A percentile compares a stretch with the other conserved stretches of the same genome.
These are phyloP conservation scores for Acanthamoeba triangularis DNA, from an alignment of 208 protist species.

Conservation along the genomic window DNA sequence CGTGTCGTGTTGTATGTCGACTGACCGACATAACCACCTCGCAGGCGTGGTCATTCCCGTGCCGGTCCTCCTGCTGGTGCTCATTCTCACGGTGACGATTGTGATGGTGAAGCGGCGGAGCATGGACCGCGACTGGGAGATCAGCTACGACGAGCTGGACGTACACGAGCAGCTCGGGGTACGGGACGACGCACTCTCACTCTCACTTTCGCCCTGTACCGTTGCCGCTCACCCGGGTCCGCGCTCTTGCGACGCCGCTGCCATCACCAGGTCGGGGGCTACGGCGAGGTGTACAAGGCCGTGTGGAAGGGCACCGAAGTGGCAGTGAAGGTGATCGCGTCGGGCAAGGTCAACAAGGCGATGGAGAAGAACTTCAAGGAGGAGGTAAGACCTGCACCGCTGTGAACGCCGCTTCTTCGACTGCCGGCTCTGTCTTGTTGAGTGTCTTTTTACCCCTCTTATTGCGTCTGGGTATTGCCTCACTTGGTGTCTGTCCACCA, in stretches of 20 bases:
- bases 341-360: neutral
- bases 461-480: neutral
- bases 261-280: neutral
- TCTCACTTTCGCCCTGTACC: no score
- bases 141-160: neutral
- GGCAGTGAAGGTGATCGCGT: slow-evolving; percentile 46
- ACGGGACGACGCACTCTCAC: neutral
- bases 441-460: neutral
- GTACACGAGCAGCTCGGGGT: neutral
- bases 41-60: slow-evolving; percentile 2
- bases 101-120: neutral
- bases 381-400: neutral
- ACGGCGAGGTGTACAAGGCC: slow-evolving; percentile 64
- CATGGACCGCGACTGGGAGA: slow-evolving; percentile 8
- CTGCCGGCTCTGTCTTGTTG: neutral
- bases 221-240: no score
- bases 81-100: neutral
- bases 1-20: no score
- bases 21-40: neutral
- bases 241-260: no score
- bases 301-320: slow-evolving; percentile 52
- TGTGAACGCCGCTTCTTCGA: neutral
- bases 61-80: neutral
- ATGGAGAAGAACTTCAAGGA: slow-evolving; percentile 55
- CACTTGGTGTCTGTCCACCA: no score